Percentiles rank a stretch among this genome's conserved stretches.
Evolutionary conservation across 148 eudicot genomes (phyloP).

Genomic region (Cornus kousa): DNA sequence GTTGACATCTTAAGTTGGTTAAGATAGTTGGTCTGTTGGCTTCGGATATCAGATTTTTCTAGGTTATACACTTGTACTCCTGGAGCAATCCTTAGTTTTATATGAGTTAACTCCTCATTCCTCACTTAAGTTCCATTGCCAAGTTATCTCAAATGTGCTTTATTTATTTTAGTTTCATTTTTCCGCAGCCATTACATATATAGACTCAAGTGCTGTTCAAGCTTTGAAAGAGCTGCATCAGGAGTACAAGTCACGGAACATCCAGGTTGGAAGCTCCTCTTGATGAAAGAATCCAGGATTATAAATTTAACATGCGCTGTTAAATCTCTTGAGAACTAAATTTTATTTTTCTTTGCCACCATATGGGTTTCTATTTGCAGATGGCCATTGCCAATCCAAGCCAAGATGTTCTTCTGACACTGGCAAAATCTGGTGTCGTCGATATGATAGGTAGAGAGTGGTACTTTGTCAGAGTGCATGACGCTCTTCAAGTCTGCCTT

Average conservation of each 20-base stretch:
- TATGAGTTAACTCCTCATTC: not conserved
- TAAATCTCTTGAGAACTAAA: not conserved
- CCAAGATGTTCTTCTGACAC: conserved; percentile 72
- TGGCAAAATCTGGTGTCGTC: conserved; percentile 73
- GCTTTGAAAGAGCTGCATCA: conserved; percentile 79
- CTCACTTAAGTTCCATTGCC: not conserved
- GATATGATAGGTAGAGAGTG: conserved; percentile 91
- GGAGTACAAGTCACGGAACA: conserved; percentile 81
- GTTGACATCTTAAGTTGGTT: not conserved
- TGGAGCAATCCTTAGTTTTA: too few relatives aligned
- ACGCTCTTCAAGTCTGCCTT: conserved; percentile 94
- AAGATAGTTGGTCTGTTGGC: not conserved
- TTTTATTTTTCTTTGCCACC: not conserved
- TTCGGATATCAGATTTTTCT: not conserved
- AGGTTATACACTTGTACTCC: not conserved
- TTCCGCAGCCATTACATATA: conserved; percentile 71
- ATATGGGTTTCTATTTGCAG: conserved; percentile 32
- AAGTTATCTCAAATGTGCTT: not conserved
- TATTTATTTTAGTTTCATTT: conserved; percentile 11
- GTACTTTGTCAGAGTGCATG: conserved; percentile 96
- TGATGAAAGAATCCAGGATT: not conserved
- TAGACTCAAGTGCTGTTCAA: conserved; percentile 88
- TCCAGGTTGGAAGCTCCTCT: conserved; percentile 56
- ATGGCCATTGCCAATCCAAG: conserved; percentile 86
- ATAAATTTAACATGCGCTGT: not conserved